phyloP scores from a whole-genome alignment of 2,329 filamentous ascomycete species.

The Alternaria atra region DNA sequence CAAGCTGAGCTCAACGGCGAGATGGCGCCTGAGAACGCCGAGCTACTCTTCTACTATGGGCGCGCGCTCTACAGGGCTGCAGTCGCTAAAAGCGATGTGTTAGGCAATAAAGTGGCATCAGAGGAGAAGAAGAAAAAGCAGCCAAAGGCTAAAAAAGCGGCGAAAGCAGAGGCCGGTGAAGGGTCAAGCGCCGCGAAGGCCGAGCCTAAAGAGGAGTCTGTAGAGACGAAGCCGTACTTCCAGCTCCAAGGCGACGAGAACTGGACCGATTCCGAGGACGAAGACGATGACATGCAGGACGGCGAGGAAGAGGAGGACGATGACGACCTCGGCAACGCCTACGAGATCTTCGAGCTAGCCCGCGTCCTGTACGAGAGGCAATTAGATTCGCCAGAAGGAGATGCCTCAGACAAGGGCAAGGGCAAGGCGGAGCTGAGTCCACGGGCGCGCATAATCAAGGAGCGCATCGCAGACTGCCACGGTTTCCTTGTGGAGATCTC shows the following conservation, averaged over 20 bases:
- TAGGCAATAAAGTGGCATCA: conserved; percentile 79
- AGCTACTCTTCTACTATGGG: conserved; percentile 93
- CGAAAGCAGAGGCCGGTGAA: conserved; percentile 50
- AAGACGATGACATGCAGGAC: conserved; percentile 67
- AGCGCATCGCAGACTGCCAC: conserved; percentile 90
- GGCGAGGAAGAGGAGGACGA: conserved; percentile 62
- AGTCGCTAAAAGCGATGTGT: conserved; percentile 91
- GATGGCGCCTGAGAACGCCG: conserved; percentile 87
- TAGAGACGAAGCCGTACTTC: conserved; percentile 79
- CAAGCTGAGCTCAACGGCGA: conserved; percentile 94
- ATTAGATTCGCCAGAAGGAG: conserved; percentile 55
- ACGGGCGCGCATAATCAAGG: conserved; percentile 62
- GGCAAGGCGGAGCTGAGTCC: conserved; percentile 56
- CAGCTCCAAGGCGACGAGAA: conserved; percentile 95
- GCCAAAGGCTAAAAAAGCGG: conserved; percentile 58
- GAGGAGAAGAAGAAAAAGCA: conserved; percentile 65
- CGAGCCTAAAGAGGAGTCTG: conserved; percentile 57
- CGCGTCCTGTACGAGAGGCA: conserved; percentile 68
- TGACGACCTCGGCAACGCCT: conserved; percentile 70
- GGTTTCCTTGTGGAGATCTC: conserved; percentile 95
- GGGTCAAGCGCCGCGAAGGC: conserved; percentile 41
- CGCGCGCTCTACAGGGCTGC: conserved; percentile 93
- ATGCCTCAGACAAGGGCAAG: conserved; percentile 54
- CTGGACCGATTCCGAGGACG: conserved; percentile 78
- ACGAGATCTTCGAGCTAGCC: conserved; percentile 70